Base-by-base conservation (phyloP, 352 stramenopile species). In the Phytophthora ohioensis region DNA sequence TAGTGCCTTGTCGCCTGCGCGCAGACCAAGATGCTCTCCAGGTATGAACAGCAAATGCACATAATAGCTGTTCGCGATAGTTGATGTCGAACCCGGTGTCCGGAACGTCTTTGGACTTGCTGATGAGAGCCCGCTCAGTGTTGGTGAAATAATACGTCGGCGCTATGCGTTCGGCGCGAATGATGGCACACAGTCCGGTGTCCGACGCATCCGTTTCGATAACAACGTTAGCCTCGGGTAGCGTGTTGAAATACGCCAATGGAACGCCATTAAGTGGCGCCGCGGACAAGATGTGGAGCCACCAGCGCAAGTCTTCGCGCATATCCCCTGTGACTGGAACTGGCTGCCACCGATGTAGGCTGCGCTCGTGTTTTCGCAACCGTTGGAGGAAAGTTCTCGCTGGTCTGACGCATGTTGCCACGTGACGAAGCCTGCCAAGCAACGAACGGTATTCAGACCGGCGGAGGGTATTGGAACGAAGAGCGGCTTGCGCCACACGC, bases 41-140 rank as follows among this genome's bases (percentile, higher is more conserved):
- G 6, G 48, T 11, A 17, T 67, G 49, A 0, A 64, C 60, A 0
- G 57, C 55, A 27, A 73, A 55, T 0, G 42, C 57, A 3, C 30
- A 68, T 0, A 41, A 57, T 4, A 79, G 43, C 1, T 69, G 49
- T 21, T 73, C 67, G 9, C 67, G 58, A 9, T 64, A 79, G 17
- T 73, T 76, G 35, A 79, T 79, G 17, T 76, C 67, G 35, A 72
- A 79, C 12, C 43, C 42, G 30, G 10, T 10, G 35, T 6, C 10
- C 35, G 41, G 17, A 8, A 32, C 5, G 0, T 21, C 5, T 30
- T 67, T 67, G 13, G 48, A 21, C 3, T 42, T 1, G 5, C 12
- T 0, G 12, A 67, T 58, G 11, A 58, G 31, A 5, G 46, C 2
- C 2, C n/a, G 34, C 13, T 58, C 39, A 1, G 5, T 2, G 5